Evolutionary conservation across 352 stramenopile genomes (phyloP).

Genomic region (Blastocystis sp.): DNA sequence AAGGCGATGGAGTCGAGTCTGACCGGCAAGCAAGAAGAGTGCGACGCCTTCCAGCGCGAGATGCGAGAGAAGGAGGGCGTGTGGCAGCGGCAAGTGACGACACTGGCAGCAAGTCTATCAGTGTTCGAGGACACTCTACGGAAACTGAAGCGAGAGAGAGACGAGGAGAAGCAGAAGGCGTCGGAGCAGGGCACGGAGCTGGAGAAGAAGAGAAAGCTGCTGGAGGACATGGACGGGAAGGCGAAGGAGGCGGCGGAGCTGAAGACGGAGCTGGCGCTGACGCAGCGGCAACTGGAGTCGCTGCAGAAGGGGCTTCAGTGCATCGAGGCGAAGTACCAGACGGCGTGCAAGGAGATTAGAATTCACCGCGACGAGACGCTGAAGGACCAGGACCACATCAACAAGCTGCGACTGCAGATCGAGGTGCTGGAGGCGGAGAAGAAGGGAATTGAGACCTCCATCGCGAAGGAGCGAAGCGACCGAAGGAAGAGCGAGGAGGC

Average conservation of each 20-base stretch:
- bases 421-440: conserved; percentile 61
- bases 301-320: conserved; percentile 3
- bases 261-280: background rate
- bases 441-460: conserved; percentile 29
- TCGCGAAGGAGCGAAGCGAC: background rate
- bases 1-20: background rate
- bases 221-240: background rate
- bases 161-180: background rate
- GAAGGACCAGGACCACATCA: background rate
- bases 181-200: background rate
- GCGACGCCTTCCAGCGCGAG: background rate
- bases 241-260: background rate
- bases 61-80: conserved; percentile 14
- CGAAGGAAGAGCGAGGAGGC: background rate
- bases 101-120: background rate
- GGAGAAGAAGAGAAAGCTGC: background rate
- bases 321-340: conserved; percentile 54
- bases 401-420: conserved; percentile 28
- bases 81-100: background rate
- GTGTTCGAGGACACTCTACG: background rate
- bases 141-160: background rate
- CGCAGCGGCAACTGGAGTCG: background rate
- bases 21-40: background rate
- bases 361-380: conserved; percentile 4
- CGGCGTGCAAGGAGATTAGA: background rate